Conservation (phyloP, 805 yeast species). For the Saccharomycopsis olivae region DNA sequence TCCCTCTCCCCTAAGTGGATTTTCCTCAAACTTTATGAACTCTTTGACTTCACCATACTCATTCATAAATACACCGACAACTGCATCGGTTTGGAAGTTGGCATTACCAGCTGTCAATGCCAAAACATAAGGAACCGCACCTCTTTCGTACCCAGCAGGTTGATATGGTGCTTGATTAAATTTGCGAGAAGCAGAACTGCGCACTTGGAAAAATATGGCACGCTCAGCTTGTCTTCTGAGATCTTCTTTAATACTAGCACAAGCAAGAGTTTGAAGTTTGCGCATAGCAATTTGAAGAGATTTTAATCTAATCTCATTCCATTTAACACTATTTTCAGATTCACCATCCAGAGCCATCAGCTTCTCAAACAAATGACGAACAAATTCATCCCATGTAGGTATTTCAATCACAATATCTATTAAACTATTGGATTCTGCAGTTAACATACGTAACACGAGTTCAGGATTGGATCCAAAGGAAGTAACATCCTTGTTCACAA, state of each 20-base stretch:
- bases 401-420: slow-evolving; percentile 10
- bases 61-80: slow-evolving; percentile 68
- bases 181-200: slow-evolving; percentile 56
- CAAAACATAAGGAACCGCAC: slow-evolving; percentile 77
- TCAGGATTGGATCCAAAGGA: slow-evolving; percentile 72
- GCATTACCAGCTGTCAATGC: slow-evolving; percentile 85
- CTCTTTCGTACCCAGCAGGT: slow-evolving; percentile 66
- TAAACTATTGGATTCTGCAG: slow-evolving; percentile 54
- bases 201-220: slow-evolving; percentile 54
- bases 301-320: slow-evolving; percentile 69
- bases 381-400: slow-evolving; percentile 20
- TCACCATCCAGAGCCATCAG: slow-evolving; percentile 68
- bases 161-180: slow-evolving; percentile 91
- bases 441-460: slow-evolving; percentile 76
- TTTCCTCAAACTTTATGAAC: slow-evolving; percentile 65
- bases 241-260: slow-evolving; percentile 73
- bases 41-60: slow-evolving; percentile 74
- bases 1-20: slow-evolving; percentile 47
- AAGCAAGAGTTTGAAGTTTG: slow-evolving; percentile 53
- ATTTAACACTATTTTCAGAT: slow-evolving; percentile 60
- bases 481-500: slow-evolving; percentile 67
- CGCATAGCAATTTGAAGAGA: slow-evolving; percentile 60
- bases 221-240: slow-evolving; percentile 69
- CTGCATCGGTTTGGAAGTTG: slow-evolving; percentile 69
- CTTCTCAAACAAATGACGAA: slow-evolving; percentile 38